Evolutionary conservation across 176 grass and related monocot genomes (phyloP), one percentile per base, ranked within the genome.

Genomic region (Cenchrus fungigraminus): DNA sequence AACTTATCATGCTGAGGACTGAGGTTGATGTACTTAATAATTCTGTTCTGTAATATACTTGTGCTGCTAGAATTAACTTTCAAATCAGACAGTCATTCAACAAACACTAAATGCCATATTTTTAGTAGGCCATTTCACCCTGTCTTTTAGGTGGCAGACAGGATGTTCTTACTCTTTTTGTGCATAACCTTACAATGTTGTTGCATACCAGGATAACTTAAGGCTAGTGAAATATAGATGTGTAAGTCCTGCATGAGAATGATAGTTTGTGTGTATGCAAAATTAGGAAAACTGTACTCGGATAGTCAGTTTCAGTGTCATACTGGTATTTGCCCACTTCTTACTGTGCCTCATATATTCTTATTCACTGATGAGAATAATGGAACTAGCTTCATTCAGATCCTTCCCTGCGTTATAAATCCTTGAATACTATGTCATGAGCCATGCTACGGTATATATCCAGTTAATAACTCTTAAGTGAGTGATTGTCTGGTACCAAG

Each of bases 11-110:
- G 9, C 66, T 50, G 12, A 62, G n/a, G 3, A 11, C 59, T 62
- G 59, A 74, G 1, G 20, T 80, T 5, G 16, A 80, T 46, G 64
- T 44, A 15, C 72, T 32, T 54, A 0, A 15, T 83, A 9, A 68
- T 86, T 79, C 8, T 63, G 40, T 68, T 79, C 8, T 63, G 40
- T 68, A 60, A 43, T 68, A 44, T 52, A 32, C 16, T 19, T 65
- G 22, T 74, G n/a, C 31, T 63, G 19, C 12, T 3, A 54, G 53
- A 70, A 81, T 15, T 67, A 78, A 74, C 2, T 54, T 69, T 76
- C 12, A n/a, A 52, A 76, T 12, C 16, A 46, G 49, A 7, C 19
- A 50, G 49, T n/a, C 37, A 6, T 83, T 52, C 14, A 71, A 13
- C 11, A 4, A 55, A 32, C 7, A 43, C 28, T 17, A 53, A 46